phyloP scores from a whole-genome alignment of 257 asterid genomes.

The Solanum dulcamara region DNA sequence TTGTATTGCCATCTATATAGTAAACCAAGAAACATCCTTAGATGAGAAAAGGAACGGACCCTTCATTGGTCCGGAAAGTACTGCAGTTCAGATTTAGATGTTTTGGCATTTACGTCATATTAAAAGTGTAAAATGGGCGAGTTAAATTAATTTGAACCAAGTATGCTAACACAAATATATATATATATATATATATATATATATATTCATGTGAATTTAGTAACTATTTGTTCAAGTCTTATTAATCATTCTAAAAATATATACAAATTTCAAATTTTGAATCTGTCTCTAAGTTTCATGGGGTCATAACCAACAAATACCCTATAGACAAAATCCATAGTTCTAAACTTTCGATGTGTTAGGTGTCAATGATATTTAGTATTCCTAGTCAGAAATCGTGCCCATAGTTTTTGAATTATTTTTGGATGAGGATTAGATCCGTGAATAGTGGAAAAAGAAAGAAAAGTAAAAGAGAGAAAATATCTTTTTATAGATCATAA shows the following conservation, averaged over 20 bases:
- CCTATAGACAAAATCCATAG: neutral
- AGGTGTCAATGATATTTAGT: neutral
- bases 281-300: neutral
- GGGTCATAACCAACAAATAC: neutral
- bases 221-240: neutral
- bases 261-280: neutral
- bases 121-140: neutral
- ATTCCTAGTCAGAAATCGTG: neutral
- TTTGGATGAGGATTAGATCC: neutral
- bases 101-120: neutral
- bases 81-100: neutral
- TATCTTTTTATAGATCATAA: neutral
- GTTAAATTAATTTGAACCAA: neutral
- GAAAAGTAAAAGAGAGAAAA: neutral
- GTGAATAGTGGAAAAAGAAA: neutral
- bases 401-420: neutral
- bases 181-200: too few species aligned
- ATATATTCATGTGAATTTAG: neutral
- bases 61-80: neutral
- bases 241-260: neutral
- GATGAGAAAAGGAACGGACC: neutral
- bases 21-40: neutral
- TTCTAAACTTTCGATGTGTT: neutral
- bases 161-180: neutral
- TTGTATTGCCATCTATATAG: neutral